Conservation (phyloP, 2,329 filamentous ascomycete species). For the Ophiostoma himal-ulmi region DNA sequence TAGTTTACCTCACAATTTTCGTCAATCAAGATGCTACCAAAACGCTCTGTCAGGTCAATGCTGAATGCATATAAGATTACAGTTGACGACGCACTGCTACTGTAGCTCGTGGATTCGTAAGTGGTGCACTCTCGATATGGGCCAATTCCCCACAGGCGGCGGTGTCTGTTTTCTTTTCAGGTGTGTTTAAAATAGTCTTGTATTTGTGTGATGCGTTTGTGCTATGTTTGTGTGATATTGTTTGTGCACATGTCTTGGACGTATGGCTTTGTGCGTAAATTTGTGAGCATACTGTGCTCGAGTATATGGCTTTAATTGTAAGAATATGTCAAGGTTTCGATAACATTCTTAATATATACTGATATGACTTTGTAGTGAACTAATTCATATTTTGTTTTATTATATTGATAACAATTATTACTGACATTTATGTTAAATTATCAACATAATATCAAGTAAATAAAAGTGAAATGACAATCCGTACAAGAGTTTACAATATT, state of each 20-base stretch:
- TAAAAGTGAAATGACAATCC: not conserved
- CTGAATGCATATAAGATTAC: slow-evolving; percentile 1
- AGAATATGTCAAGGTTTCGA: not conserved
- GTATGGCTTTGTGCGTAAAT: not conserved
- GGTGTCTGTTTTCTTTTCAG: not conserved
- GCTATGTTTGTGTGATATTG: not conserved
- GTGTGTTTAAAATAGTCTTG: too few relatives aligned
- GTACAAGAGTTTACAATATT: too few relatives aligned
- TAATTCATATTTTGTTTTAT: too few relatives aligned
- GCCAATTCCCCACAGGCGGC: not conserved
- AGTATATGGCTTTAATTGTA: not conserved
- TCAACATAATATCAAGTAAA: not conserved
- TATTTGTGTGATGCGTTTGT: too few relatives aligned
- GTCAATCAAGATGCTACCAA: not conserved
- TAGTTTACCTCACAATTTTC: not conserved
- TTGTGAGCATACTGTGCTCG: not conserved
- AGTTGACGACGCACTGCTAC: slow-evolving; percentile 8
- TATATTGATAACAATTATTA: too few relatives aligned
- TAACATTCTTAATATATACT: not conserved
- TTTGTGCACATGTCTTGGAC: not conserved
- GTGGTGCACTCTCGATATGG: too few relatives aligned
- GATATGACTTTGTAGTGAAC: too few relatives aligned
- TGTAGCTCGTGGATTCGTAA: slow-evolving; percentile 6
- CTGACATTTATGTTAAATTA: too few relatives aligned
- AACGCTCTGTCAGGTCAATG: not conserved